Percentiles rank a stretch among this genome's conserved stretches.
phyloP scores from a whole-genome alignment of 2,329 filamentous ascomycete genomes.

The Colletotrichum cordylinicola region DNA sequence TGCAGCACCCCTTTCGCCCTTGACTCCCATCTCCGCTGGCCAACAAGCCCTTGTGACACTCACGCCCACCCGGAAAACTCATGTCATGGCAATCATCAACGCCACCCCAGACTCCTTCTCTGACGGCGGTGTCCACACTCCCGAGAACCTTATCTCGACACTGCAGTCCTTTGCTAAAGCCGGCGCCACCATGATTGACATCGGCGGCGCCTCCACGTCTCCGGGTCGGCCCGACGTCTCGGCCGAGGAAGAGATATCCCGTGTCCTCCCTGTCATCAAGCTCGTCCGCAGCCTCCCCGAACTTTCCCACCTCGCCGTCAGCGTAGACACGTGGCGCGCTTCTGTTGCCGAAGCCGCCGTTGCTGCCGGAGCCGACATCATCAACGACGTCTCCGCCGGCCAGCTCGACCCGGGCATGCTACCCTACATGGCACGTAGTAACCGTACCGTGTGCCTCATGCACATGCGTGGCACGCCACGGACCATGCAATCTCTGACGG shows the following conservation, averaged over 20 bases:
- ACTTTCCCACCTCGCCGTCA: conserved; percentile 72
- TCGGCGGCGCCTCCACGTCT: conserved; percentile 92
- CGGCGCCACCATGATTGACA: conserved; percentile 86
- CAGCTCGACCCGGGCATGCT: conserved; percentile 83
- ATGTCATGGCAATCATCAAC: conserved; percentile 94
- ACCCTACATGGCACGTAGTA: conserved; percentile 75
- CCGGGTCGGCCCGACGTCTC: conserved; percentile 75
- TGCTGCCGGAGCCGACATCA: conserved; percentile 82
- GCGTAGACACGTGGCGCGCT: conserved; percentile 92
- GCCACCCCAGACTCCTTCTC: conserved; percentile 97
- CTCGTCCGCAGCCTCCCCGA: conserved; percentile 73
- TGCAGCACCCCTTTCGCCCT: conserved; percentile 58
- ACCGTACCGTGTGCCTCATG: conserved; percentile 84
- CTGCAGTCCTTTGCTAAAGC: conserved; percentile 66
- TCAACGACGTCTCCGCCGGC: conserved; percentile 94
- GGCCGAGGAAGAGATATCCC: conserved; percentile 74
- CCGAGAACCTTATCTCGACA: conserved; percentile 60
- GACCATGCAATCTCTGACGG: conserved; percentile 75
- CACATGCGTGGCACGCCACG: conserved; percentile 90
- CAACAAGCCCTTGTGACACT: conserved; percentile 61
- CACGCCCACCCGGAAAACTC: conserved; percentile 66
- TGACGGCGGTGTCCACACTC: conserved; percentile 75
- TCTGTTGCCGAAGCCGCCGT: conserved; percentile 80
- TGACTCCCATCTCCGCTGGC: conserved; percentile 59
- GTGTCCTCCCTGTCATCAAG: conserved; percentile 80